A percentile compares a stretch with the other conserved stretches of the same genome.
Evolutionary conservation across 495 filamentous ascomycete species (phyloP).

Genomic region (Aspergillus sparsus): DNA sequence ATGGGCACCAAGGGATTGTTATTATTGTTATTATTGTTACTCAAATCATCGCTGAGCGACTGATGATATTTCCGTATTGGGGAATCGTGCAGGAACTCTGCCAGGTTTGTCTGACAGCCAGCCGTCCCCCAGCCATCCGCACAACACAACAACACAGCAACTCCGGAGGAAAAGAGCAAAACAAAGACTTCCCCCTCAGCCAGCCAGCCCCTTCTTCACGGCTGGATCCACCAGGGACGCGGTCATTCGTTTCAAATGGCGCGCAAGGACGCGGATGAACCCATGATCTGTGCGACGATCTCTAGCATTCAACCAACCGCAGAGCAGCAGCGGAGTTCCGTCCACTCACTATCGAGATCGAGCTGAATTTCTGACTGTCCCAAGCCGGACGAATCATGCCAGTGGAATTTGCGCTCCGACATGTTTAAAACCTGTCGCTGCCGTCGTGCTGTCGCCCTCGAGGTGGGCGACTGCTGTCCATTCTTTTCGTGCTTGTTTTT

Average conservation of each 20-base stretch:
- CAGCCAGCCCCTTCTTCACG: slow-evolving; percentile 3
- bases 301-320: slow-evolving; percentile 16
- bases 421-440: slow-evolving; percentile 4
- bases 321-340: slow-evolving; percentile 12
- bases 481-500: slow-evolving; percentile 1
- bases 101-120: neutral
- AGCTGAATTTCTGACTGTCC: neutral
- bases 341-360: slow-evolving; percentile 17
- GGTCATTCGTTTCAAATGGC: neutral
- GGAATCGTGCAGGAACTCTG: neutral
- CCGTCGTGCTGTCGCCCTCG: neutral
- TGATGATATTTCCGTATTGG: slow-evolving; percentile 1
- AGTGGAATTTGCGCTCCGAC: neutral
- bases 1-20: neutral
- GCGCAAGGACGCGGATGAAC: slow-evolving; percentile 28
- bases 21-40: neutral
- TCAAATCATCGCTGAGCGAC: slow-evolving; percentile 2
- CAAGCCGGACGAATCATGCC: slow-evolving; percentile 14
- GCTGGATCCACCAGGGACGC: slow-evolving; percentile 1
- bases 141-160: neutral
- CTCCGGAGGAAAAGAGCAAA: neutral
- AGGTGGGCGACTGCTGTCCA: neutral
- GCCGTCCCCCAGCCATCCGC: neutral
- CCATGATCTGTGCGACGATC: slow-evolving; percentile 33
- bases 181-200: slow-evolving; percentile 2